Conservation (phyloP, 2,329 filamentous ascomycete genomes). For the Teratosphaeria zuluensis region DNA sequence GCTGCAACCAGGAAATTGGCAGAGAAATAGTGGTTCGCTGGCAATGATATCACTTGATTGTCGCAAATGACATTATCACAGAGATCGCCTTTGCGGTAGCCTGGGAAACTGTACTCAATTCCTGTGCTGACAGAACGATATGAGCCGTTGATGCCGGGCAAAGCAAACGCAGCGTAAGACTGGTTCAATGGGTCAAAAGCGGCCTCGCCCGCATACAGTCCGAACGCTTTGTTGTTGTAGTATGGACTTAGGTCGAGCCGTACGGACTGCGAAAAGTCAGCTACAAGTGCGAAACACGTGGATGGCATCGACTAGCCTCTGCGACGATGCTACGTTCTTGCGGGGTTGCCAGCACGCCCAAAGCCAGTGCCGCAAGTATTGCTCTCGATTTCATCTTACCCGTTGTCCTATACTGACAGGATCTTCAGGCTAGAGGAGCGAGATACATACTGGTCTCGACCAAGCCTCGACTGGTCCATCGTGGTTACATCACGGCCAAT, state of each 20-base stretch:
- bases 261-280: constrained; percentile 7
- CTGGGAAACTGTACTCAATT: constrained; percentile 28
- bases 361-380: background rate
- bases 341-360: background rate
- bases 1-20: constrained; percentile 33
- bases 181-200: constrained; percentile 27
- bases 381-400: background rate
- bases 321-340: background rate
- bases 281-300: background rate
- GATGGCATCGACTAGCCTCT: background rate
- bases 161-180: constrained; percentile 29
- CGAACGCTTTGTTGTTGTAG: constrained; percentile 30
- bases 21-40: constrained; percentile 27
- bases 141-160: constrained; percentile 26
- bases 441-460: background rate
- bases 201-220: constrained; percentile 26
- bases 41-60: constrained; percentile 27
- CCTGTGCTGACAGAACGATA: constrained; percentile 22
- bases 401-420: background rate
- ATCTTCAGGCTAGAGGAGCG: background rate
- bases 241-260: constrained; percentile 17
- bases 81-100: constrained; percentile 26
- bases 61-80: constrained; percentile 30
- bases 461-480: background rate
- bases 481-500: background rate